Evolutionary conservation across 1,139 yeast genomes (phyloP), one percentile per base, ranked within the genome.

Genomic region (Candida dubliniensis): DNA sequence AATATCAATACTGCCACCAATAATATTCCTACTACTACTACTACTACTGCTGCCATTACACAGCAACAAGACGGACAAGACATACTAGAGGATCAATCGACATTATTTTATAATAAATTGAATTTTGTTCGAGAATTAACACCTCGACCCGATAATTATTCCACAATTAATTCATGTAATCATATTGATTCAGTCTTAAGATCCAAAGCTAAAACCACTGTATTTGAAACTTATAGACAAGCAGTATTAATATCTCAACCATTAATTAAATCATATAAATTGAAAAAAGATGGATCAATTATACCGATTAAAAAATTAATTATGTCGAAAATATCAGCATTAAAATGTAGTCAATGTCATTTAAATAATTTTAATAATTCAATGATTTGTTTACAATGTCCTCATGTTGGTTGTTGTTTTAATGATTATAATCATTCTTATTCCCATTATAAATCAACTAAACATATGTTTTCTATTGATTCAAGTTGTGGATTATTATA

Each of bases 361-460:
- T 57, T 70, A 33, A 66, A 67, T 49, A 64, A 71, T 47, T 77
- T 80, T 49, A 66, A 77, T 42, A 73, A 77, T 30, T 81, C 78
- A 53, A 77, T 86, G 67, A 69, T 73, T 30, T 90, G 97, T 64
- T 66, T 90, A 39, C 95, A 88, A 58, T 90, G 97, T 60, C 85
- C 93, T 1, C 83, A 80, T 57, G 81, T 86, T 43, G 96, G 96
- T 1, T 90, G 97, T 59, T 71, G 78, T 65, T 52, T 47, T 34
- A 50, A 53, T 42, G 63, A 67, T 42, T 46, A 37, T 13, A 63
- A 70, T 30, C 96, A 88, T 64, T 83, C 86, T 27, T 64, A 71
- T 45, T 59, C 64, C 15, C 96, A 90, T 66, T 81, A 81, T 36
- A 76, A 77, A 54, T 60, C 68, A 31, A 69, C 75, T 13, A 84